Evolutionary conservation across 2,329 filamentous ascomycete genomes (phyloP).

Genomic region (Aquanectria penicillioides): DNA sequence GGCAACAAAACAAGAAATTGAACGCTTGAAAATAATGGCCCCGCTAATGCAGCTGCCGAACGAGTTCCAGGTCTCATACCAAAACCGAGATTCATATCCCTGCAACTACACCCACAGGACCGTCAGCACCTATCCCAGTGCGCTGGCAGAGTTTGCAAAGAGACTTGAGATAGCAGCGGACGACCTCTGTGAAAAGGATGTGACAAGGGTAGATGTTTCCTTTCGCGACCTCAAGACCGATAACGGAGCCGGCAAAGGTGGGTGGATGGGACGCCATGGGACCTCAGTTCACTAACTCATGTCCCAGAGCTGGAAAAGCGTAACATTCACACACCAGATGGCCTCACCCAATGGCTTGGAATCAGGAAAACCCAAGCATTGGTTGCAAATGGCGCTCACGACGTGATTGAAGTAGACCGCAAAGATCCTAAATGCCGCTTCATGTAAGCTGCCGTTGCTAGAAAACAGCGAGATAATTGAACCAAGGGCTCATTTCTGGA

Average conservation of each 20-base stretch:
- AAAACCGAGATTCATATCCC: slow-evolving; percentile 2
- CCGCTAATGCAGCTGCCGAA: not conserved
- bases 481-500: not conserved
- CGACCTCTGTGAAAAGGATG: not conserved
- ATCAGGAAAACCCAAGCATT: not conserved
- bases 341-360: slow-evolving; percentile 5
- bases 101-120: slow-evolving; percentile 11
- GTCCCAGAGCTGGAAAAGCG: not conserved
- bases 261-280: not conserved
- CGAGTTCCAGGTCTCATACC: slow-evolving; percentile 2
- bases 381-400: not conserved
- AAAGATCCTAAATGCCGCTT: slow-evolving; percentile 15
- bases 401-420: not conserved
- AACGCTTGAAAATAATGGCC: not conserved
- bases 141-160: not conserved
- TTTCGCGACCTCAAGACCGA: slow-evolving; percentile 10
- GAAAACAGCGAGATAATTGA: not conserved
- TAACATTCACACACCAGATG: not conserved
- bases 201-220: not conserved
- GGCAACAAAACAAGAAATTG: no score
- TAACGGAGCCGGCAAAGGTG: not conserved
- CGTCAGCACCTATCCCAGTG: slow-evolving; percentile 15
- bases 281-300: not conserved
- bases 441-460: not conserved
- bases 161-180: not conserved